phyloP scores from a whole-genome alignment of 108 stramenopile species.

The Conticribra weissflogii region DNA sequence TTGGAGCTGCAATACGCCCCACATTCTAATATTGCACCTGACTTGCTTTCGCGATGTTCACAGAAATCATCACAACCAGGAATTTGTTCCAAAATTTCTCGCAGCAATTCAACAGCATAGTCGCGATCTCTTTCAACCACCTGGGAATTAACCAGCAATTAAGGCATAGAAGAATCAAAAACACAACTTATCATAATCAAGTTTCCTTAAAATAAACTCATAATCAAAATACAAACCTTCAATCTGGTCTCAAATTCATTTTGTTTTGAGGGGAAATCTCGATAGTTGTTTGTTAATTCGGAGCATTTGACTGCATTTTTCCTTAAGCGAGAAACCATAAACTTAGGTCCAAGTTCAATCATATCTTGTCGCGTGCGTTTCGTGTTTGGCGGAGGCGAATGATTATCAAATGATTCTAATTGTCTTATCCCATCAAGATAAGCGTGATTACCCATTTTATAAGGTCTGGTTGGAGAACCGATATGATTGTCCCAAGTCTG shows the following conservation, averaged over 20 bases:
- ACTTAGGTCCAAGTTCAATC: too few relatives aligned
- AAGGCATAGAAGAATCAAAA: too few relatives aligned
- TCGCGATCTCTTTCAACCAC: constrained; percentile 52
- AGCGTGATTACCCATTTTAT: neutral
- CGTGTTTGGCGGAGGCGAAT: constrained; percentile 8
- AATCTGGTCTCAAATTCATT: neutral
- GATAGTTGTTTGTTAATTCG: too few relatives aligned
- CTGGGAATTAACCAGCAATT: too few relatives aligned
- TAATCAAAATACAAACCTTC: neutral
- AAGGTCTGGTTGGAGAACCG: neutral
- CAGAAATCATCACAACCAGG: constrained; percentile 25
- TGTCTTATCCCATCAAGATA: neutral
- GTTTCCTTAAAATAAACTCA: too few relatives aligned
- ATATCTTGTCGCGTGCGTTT: too few relatives aligned
- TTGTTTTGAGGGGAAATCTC: neutral
- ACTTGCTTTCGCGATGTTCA: constrained; percentile 1
- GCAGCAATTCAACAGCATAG: constrained; percentile 67
- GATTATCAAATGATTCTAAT: constrained; percentile 18
- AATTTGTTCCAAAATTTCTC: constrained; percentile 63
- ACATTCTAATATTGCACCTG: too few relatives aligned
- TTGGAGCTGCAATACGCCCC: too few relatives aligned
- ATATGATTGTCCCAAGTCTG: constrained; percentile 17
- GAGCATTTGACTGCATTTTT: too few relatives aligned
- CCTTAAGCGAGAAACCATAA: too few relatives aligned
- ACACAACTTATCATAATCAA: neutral